These are phyloP conservation scores for Clavariopsis aquatica DNA, from an alignment of 495 filamentous ascomycete species.

Conservation along the genomic window DNA sequence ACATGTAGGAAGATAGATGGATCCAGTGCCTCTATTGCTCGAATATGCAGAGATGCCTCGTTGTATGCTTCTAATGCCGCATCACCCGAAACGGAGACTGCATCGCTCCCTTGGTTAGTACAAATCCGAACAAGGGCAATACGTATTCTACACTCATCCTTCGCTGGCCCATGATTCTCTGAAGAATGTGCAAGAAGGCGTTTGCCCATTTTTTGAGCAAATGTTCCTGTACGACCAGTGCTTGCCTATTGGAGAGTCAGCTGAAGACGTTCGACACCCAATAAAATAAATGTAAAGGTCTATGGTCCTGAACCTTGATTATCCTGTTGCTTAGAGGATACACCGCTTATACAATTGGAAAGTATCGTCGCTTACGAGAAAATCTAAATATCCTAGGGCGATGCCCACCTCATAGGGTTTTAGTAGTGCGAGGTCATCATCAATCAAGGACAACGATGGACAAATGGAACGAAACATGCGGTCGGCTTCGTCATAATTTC, in stretches of 20 bases:
- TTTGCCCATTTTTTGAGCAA: background rate
- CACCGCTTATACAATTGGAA: too few species aligned
- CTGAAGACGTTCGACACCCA: background rate
- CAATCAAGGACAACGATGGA: background rate
- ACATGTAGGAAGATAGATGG: background rate
- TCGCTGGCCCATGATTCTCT: background rate
- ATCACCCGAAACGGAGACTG: too few species aligned
- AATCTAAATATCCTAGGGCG: background rate
- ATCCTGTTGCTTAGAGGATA: too few species aligned
- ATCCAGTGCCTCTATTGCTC: background rate
- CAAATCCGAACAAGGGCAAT: background rate
- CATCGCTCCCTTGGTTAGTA: too few species aligned
- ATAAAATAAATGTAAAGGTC: too few species aligned
- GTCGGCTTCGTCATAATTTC: slow-evolving; percentile 11
- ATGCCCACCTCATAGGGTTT: background rate
- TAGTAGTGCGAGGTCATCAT: background rate
- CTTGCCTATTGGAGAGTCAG: background rate
- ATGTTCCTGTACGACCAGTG: background rate
- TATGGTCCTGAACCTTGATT: too few species aligned
- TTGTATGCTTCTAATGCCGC: too few species aligned
- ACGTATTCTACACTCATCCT: background rate
- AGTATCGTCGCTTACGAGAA: background rate
- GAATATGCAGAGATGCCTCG: background rate
- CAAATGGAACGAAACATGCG: background rate
- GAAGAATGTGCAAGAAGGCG: background rate